Conservation (phyloP, 1,284 basidiomycete genomes). For the Trametes polyzona region DNA sequence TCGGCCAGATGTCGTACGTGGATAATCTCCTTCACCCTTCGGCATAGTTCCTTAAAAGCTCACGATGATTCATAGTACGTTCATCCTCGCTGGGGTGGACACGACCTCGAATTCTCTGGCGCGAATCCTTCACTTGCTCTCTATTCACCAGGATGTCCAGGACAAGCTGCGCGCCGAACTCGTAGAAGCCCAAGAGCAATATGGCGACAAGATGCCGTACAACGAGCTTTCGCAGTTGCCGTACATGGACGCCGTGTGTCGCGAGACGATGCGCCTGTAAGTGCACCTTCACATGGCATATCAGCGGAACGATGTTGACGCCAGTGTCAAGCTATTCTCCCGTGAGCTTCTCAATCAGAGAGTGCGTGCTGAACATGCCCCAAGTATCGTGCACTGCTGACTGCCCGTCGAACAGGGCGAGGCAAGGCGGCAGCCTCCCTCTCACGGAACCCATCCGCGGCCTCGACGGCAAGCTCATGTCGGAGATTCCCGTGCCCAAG, state of each 20-base stretch:
- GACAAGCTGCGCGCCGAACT: conserved; percentile 3
- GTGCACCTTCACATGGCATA: too few relatives aligned
- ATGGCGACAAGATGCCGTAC: conserved; percentile 14
- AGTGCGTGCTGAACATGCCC: neutral
- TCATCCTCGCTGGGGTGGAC: conserved; percentile 7
- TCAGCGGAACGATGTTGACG: too few relatives aligned
- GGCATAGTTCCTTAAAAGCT: neutral
- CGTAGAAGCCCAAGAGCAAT: neutral
- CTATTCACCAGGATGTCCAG: neutral
- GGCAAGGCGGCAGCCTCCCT: neutral
- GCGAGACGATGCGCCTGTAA: conserved; percentile 23
- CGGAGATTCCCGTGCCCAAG: conserved; percentile 1
- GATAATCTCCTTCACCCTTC: too few relatives aligned
- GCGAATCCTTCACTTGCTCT: neutral
- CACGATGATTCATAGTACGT: neutral
- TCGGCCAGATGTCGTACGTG: conserved; percentile 12
- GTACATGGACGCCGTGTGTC: conserved; percentile 17
- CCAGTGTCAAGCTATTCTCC: neutral
- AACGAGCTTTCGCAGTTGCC: conserved; percentile 16
- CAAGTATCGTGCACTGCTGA: neutral
- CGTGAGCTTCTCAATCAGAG: neutral
- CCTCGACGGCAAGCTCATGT: neutral
- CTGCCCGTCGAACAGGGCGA: neutral
- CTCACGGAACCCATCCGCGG: neutral
- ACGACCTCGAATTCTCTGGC: conserved; percentile 11